Conservation (phyloP, 2,329 filamentous ascomycete species). For the Sporothrix inflata region DNA sequence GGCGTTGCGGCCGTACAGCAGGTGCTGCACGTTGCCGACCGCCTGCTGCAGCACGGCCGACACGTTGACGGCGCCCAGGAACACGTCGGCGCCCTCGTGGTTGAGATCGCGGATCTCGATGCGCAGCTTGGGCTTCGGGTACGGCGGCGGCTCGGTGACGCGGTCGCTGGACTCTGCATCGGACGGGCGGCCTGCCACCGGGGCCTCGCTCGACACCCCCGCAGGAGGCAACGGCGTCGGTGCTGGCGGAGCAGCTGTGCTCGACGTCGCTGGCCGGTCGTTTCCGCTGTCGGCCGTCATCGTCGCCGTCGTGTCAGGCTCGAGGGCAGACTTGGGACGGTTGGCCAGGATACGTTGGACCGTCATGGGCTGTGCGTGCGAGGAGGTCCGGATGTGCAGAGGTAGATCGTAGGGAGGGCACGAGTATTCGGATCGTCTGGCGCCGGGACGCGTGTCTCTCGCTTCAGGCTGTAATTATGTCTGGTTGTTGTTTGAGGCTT, state of each 20-base stretch:
- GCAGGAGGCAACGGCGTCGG: slow-evolving; percentile 7
- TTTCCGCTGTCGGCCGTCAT: slow-evolving; percentile 20
- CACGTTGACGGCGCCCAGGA: slow-evolving; percentile 69
- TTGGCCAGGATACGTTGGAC: neutral
- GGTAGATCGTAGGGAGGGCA: neutral
- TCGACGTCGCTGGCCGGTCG: neutral
- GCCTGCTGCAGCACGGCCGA: slow-evolving; percentile 63
- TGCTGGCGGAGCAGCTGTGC: neutral
- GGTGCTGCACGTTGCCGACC: slow-evolving; percentile 68
- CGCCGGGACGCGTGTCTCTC: neutral
- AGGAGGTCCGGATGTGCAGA: neutral
- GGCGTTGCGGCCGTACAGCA: slow-evolving; percentile 66
- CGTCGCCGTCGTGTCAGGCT: neutral
- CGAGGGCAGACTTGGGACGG: slow-evolving; percentile 1
- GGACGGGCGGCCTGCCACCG: neutral
- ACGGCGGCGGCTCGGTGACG: slow-evolving; percentile 34
- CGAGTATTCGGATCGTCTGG: neutral
- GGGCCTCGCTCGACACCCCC: neutral
- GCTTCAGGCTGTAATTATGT: neutral
- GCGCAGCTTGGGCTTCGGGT: slow-evolving; percentile 59
- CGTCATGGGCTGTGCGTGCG: neutral
- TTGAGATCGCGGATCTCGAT: slow-evolving; percentile 62
- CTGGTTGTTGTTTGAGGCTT: neutral
- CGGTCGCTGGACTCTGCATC: slow-evolving; percentile 3
- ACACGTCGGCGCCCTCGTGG: slow-evolving; percentile 64